Conservation (phyloP, 140 eudicot genomes). For the Erigeron philadelphicus region DNA sequence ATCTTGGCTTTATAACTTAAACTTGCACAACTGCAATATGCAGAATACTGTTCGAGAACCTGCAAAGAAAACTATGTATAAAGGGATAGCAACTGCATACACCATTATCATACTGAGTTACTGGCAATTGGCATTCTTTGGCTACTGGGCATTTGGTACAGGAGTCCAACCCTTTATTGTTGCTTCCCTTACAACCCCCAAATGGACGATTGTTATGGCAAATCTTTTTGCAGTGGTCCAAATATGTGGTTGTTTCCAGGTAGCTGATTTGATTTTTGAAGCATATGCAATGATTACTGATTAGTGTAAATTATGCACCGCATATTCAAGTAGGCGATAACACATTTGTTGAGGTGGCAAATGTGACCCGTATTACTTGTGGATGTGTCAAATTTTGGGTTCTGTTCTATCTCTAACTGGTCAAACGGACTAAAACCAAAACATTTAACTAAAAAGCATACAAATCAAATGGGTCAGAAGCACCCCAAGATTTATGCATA, state of each 20-base stretch:
- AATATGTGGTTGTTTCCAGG: conserved; percentile 57
- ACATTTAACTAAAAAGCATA: not conserved
- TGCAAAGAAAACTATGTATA: conserved; percentile 45
- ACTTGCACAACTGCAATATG: conserved; percentile 7
- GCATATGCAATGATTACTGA: no score
- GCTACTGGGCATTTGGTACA: conserved; percentile 54
- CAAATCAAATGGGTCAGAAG: not conserved
- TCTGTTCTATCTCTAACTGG: not conserved
- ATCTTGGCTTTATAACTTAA: conserved; percentile 10
- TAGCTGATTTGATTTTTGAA: conserved; percentile 16
- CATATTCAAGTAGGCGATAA: not conserved
- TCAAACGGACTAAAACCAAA: not conserved
- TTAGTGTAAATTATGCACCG: no score
- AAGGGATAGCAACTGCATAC: conserved; percentile 51
- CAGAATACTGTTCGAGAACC: conserved; percentile 51
- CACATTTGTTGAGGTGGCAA: not conserved
- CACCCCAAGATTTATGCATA: not conserved
- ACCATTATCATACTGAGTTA: conserved; percentile 38
- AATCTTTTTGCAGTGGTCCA: conserved; percentile 51
- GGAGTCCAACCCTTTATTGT: conserved; percentile 48
- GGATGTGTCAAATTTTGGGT: not conserved
- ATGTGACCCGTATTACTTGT: not conserved
- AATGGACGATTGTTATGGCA: conserved; percentile 52
- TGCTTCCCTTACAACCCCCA: conserved; percentile 43
- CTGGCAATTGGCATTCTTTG: conserved; percentile 51